Conservation (phyloP, 108 stramenopile genomes). For the Fragilaria crotonensis region DNA sequence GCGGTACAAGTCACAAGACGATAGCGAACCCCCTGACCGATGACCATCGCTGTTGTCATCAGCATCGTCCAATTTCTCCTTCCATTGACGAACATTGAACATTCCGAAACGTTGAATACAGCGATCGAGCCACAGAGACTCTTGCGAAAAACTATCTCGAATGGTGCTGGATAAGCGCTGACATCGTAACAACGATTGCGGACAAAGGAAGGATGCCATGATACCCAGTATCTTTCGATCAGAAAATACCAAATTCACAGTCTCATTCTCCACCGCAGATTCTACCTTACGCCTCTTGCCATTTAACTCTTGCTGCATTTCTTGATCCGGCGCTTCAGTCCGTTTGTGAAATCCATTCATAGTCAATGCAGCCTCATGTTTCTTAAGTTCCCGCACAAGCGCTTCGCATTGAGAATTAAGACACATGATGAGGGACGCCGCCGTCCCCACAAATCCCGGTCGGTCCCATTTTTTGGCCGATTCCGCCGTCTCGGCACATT, state of each 20-base stretch:
- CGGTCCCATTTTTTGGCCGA: slow-evolving; percentile 81
- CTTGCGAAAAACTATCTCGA: slow-evolving; percentile 35
- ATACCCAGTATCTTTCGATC: slow-evolving; percentile 3
- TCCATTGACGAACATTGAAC: slow-evolving; percentile 61
- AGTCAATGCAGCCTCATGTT: neutral
- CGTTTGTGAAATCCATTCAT: too few relatives aligned
- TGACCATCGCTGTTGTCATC: slow-evolving; percentile 32
- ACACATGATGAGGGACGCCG: slow-evolving; percentile 58
- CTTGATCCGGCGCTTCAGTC: neutral
- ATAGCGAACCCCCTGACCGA: neutral
- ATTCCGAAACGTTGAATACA: slow-evolving; percentile 59
- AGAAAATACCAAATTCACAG: neutral
- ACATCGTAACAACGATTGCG: slow-evolving; percentile 42
- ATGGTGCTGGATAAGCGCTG: slow-evolving; percentile 32
- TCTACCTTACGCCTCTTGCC: slow-evolving; percentile 13
- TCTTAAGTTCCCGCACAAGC: slow-evolving; percentile 65
- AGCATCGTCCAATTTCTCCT: slow-evolving; percentile 42
- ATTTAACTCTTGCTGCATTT: slow-evolving; percentile 3
- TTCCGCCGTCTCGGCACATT: slow-evolving; percentile 44
- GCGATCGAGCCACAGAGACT: slow-evolving; percentile 50
- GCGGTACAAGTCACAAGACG: slow-evolving; percentile 32
- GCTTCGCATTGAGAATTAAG: slow-evolving; percentile 78
- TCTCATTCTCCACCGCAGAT: neutral
- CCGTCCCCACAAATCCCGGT: slow-evolving; percentile 72
- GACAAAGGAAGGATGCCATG: slow-evolving; percentile 57